phyloP scores from a whole-genome alignment of 345 rosid genomes.

The Populus alba region DNA sequence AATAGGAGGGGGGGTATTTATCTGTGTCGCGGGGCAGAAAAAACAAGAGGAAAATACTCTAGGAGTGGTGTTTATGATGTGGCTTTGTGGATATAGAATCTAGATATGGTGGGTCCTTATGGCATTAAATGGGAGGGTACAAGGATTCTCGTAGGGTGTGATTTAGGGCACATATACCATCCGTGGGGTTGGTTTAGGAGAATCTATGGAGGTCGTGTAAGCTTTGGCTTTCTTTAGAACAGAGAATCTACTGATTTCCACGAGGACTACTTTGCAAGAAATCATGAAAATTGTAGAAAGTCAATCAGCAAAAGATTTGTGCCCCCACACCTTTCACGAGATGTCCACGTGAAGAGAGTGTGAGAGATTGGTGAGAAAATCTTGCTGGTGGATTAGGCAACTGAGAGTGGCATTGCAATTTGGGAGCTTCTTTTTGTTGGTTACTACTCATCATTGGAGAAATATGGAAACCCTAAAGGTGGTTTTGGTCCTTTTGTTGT shows the following conservation, averaged over 20 bases:
- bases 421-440: slow-evolving; percentile 1
- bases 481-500: slow-evolving; percentile 1
- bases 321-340: slow-evolving; percentile 45
- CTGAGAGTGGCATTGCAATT: slow-evolving; percentile 7
- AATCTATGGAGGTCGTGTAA: slow-evolving; percentile 20
- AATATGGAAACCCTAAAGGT: slow-evolving; percentile 17
- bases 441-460: slow-evolving; percentile 18
- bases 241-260: slow-evolving; percentile 16
- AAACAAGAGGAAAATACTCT: slow-evolving; percentile 23
- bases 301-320: slow-evolving; percentile 14
- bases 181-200: slow-evolving; percentile 19
- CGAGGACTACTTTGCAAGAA: not conserved
- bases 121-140: slow-evolving; percentile 32
- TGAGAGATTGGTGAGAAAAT: not conserved
- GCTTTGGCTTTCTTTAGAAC: slow-evolving; percentile 7
- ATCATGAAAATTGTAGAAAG: not conserved
- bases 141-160: slow-evolving; percentile 29
- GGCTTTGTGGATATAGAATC: slow-evolving; percentile 37
- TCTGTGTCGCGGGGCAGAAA: not conserved
- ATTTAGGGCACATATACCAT: slow-evolving; percentile 38
- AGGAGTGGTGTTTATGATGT: slow-evolving; percentile 10
- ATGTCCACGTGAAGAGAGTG: slow-evolving; percentile 54
- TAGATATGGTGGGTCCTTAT: slow-evolving; percentile 42
- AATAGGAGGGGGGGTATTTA: slow-evolving; percentile 14
- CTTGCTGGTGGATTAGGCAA: slow-evolving; percentile 13